Base-by-base conservation (phyloP, 2,329 filamentous ascomycete genomes). In the Rhynchosporium secalis region DNA sequence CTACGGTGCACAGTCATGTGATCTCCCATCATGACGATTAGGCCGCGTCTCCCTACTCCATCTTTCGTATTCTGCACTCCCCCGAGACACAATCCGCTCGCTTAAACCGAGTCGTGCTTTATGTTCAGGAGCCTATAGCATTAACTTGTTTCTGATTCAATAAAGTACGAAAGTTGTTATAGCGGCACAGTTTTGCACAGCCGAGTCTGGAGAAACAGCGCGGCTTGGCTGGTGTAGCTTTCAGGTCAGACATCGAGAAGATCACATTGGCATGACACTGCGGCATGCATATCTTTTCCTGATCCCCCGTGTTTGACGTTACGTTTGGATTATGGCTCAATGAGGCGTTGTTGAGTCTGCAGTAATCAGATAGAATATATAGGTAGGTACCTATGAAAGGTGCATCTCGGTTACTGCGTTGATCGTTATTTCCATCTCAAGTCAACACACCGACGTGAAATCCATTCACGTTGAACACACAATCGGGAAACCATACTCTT, bases 141-240 rank as follows among this genome's bases (percentile, higher is more conserved):
- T 20, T 20, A 20, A 20, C 20, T 20, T 48, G 46, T 13, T 48
- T 48, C 13, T 48, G 26, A 48, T 48, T 48, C 46, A 33, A 38
- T 3, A 38, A 38, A 36, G 33, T 36, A 36, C 33, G 33, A 10
- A 36, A 36, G 33, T 10, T 40, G 15, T 9, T 38, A n/a, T 52
- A n/a, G 31, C 33, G 49, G 49, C 49, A 38, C 51, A 26, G 51
- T 8, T 12, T 41, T 54, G 51, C 51, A 54, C 36, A 54, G 51
- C 51, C 51, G 20, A 36, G 45, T 47, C 28, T 47, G n/a, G 43
- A 15, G 20, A n/a, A 6, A n/a, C 47, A 49, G 31, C 47, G 47
- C 47, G 45, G 36, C 49, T 52, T 52, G 49, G 49, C 33, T 10
- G 20, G 36, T 54, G 36, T 20, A 4, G 20, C 20, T 15, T 10